Evolutionary conservation across 371 early-diverging fungal genomes (phyloP), one percentile per base, ranked within the genome.

Genomic region (Choanephora cucurbitarum): DNA sequence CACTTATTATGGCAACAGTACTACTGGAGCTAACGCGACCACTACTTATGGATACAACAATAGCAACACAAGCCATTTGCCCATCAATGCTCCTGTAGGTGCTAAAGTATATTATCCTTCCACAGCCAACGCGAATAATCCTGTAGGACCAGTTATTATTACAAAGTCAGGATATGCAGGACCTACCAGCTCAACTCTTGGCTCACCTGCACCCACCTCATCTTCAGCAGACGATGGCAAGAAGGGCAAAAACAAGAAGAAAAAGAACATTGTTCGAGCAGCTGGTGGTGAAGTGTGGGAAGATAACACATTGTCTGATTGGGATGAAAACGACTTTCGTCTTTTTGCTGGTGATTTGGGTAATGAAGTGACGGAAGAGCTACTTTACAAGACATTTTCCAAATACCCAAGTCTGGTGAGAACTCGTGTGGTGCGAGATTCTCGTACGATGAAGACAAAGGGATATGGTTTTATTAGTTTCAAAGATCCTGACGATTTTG

Each of bases 211-310:
- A 13, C 22, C 55, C 19, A 21, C 24, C 0, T 13, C 51, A 19
- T 14, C 23, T 1, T 15, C 15, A 15, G 37, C 52, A 2, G n/a
- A 44, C 21, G 24, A 33, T 14, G 46, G 49, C 7, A 19, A 34
- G 15, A 46, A 57, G 40, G 49, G 57, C 46, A 51, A 62, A 46
- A 64, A 69, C 54, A 52, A 66, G 50, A 89, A 86, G 63, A 81
- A 79, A 62, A 83, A 83, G 57, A 78, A 79, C 9, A 69, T 85
- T 1, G 66, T 94, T 32, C 73, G 98, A 34, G 78, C 82, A 19
- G 98, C 96, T 1, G 98, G 92, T 44, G 98, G 97, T 13, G 89
- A 94, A 70, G 83, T 91, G 11, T 98, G 98, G 98, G 93, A 94
- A 62, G 98, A 98, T 60, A 64, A 81, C n/a, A 86, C 94, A 5